These are phyloP conservation scores for Ogataea siamensis DNA, from an alignment of 805 yeast genomes.

Conservation along the genomic window DNA sequence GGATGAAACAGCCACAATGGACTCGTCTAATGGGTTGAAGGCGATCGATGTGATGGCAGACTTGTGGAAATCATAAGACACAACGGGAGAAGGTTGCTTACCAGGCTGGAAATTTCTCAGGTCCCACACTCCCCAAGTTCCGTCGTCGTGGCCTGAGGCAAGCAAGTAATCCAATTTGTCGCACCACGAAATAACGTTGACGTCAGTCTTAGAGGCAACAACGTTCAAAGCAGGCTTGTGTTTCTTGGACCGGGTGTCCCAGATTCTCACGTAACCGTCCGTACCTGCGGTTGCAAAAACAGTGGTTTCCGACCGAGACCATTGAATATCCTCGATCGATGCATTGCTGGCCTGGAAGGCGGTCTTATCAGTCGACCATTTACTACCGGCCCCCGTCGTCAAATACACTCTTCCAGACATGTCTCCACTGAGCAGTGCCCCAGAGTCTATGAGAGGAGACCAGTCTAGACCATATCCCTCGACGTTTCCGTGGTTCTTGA, in stretches of 20 bases:
- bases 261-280: conserved; percentile 87
- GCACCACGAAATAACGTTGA: conserved; percentile 96
- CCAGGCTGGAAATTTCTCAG: conserved; percentile 74
- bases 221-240: conserved; percentile 89
- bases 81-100: conserved; percentile 74
- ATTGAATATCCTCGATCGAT: conserved; percentile 94
- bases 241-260: conserved; percentile 95
- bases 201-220: conserved; percentile 75
- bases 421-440: conserved; percentile 86
- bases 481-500: conserved; percentile 84
- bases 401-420: conserved; percentile 76
- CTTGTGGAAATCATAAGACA: conserved; percentile 92
- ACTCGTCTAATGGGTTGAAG: conserved; percentile 93
- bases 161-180: conserved; percentile 78
- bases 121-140: conserved; percentile 98
- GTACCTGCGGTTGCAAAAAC: conserved; percentile 95
- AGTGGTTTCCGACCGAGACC: conserved; percentile 89
- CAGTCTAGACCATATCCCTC: conserved; percentile 98
- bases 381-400: conserved; percentile 71
- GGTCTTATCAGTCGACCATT: conserved; percentile 83
- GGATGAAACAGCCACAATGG: conserved; percentile 91
- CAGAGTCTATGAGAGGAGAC: conserved; percentile 82
- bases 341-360: conserved; percentile 69
- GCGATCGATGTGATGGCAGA: conserved; percentile 89
- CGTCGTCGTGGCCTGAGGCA: conserved; percentile 97